phyloP scores from a whole-genome alignment of 1,284 basidiomycete genomes.

The Earliella scabrosa region DNA sequence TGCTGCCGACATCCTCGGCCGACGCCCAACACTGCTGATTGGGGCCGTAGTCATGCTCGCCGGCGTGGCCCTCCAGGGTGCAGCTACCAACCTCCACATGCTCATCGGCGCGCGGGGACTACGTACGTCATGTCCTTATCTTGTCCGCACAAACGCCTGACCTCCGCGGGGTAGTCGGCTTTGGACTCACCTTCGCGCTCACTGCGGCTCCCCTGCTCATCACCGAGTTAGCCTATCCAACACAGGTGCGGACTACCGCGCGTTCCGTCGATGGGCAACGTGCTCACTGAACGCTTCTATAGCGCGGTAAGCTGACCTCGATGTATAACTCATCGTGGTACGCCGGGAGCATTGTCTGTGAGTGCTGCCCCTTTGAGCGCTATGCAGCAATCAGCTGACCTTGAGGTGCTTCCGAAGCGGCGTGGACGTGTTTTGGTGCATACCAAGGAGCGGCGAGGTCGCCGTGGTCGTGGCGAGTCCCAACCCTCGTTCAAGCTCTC shows the following conservation, averaged over 20 bases:
- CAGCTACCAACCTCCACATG: conserved; percentile 50
- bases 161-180: conserved; percentile 50
- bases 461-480: conserved; percentile 70
- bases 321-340: conserved; percentile 71
- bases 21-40: conserved; percentile 57
- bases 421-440: conserved; percentile 59
- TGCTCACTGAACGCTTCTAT: background rate
- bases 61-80: conserved; percentile 60
- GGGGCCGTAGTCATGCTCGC: conserved; percentile 64
- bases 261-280: background rate
- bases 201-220: conserved; percentile 69
- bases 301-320: conserved; percentile 64
- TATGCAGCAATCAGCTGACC: conserved; percentile 13
- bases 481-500: conserved; percentile 69
- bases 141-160: conserved; percentile 8
- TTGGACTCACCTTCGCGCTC: conserved; percentile 64
- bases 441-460: conserved; percentile 50
- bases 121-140: conserved; percentile 43
- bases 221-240: conserved; percentile 75
- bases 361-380: background rate
- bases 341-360: conserved; percentile 63
- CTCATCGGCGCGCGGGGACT: conserved; percentile 62
- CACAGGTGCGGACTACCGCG: conserved; percentile 48
- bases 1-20: conserved; percentile 59
- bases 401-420: conserved; percentile 32